These are phyloP conservation scores for Groenewaldozyma auringiensis DNA, from an alignment of 1,139 yeast genomes.

Conservation along the genomic window DNA sequence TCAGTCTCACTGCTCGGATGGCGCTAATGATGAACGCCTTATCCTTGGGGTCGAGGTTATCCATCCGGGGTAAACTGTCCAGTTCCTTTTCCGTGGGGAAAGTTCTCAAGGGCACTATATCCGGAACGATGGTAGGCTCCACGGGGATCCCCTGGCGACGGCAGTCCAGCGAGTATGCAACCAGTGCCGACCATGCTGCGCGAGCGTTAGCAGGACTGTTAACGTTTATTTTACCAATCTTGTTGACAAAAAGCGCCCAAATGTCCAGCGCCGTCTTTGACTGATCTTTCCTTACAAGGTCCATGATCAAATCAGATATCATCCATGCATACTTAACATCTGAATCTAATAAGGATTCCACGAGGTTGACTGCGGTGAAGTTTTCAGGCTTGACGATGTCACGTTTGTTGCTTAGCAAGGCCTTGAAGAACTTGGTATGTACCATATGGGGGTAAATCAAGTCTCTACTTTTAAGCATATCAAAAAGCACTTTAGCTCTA, in stretches of 20 bases:
- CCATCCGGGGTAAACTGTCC: conserved; percentile 14
- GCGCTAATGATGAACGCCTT: conserved; percentile 15
- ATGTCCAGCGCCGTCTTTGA: conserved; percentile 27
- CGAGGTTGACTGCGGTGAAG: conserved; percentile 11
- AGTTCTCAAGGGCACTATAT: conserved; percentile 25
- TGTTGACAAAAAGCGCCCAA: conserved; percentile 31
- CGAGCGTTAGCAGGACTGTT: conserved; percentile 21
- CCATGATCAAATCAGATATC: conserved; percentile 21
- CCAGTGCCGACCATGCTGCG: conserved; percentile 26
- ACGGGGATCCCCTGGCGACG: conserved; percentile 14
- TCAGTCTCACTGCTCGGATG: conserved; percentile 16
- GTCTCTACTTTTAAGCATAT: not conserved
- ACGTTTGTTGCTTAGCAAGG: conserved; percentile 1
- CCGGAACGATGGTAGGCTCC: conserved; percentile 23
- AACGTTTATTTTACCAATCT: conserved; percentile 20
- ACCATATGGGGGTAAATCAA: conserved; percentile 1
- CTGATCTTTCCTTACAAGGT: conserved; percentile 20
- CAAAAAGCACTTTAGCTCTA: not conserved
- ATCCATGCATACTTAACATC: conserved; percentile 24
- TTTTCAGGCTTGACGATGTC: not conserved
- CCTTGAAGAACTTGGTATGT: conserved; percentile 7
- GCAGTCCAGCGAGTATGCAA: conserved; percentile 25
- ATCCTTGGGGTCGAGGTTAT: conserved; percentile 9
- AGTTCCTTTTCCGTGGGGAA: conserved; percentile 23
- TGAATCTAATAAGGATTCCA: conserved; percentile 16